Evolutionary conservation across 75 land plant genomes (phyloP), one percentile per base, ranked within the genome.

Genomic region (Cryptomeria japonica): DNA sequence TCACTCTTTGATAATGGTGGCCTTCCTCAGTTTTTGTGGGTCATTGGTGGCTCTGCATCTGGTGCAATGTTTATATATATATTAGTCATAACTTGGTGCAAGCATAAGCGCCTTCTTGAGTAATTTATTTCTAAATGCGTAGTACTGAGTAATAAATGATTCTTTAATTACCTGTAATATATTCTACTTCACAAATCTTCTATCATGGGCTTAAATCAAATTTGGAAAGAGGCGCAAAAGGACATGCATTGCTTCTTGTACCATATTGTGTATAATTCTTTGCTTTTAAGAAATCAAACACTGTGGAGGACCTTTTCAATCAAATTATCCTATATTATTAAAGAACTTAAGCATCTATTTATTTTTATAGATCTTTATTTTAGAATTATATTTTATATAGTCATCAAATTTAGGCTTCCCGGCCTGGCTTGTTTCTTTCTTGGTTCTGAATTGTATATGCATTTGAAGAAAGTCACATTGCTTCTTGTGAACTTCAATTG

Each of bases 51-150:
- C 37, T 90, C 94, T 25, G 77, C 92, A 14, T 83, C 89, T 19
- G 97, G 92, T 2, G 80, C 84, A 47, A 85, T 95, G 28, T 83
- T 94, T 83, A 85, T 94, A 9, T 93, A 93, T 37, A 88, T 92
- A 22, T 47, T 91, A 36, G 91, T 95, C 42, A 93, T 96, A 64
- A 92, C 93, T 18, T 96, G 97, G 97, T 95, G 95, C 83, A 95
- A 93, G 91, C 92, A 89, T 84, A 95, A 87, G 80, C 89, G 92
- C 5, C 89, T 95, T 44, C 89, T 95, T 8, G 96, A 95, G 86
- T 95, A 83, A 90, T 15, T 9, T 46, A 78, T 78, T 5, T 22
- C 44, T 22, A 79, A 38, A 79, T 39, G 82, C n/a, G 39, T 39
- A 39, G 19, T 25, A 39, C 19, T 79, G 39, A 64, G 1, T 64